Evolutionary conservation across 208 protist genomes (phyloP), one percentile per base, ranked within the genome.

Genomic region (Trypanosoma congolense): DNA sequence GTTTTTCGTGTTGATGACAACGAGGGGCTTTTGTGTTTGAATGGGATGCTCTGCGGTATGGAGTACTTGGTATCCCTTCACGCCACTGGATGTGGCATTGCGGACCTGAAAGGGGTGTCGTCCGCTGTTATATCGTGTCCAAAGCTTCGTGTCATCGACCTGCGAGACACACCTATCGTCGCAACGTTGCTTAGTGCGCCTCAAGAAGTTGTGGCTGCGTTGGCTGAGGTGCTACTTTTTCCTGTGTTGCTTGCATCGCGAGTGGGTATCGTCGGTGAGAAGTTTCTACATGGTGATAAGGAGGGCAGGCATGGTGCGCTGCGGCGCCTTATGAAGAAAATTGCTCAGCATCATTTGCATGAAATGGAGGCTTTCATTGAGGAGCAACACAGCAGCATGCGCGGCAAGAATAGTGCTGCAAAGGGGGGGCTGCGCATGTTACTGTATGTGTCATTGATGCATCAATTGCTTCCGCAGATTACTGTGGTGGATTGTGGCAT

Each of bases 1-100:
- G 19, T 56, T 25, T 22, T 92, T 14, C 59, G 80, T 41, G 33
- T 92, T 6, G 71, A 78, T 16, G 47, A 54, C 38, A 87, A 89
- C 47, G 26, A 54, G 4, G 62, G 68, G 1, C 35, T 92, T 1
- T 51, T 62, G 0, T 52, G 76, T 0, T 35, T 82, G 16, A 86
- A 84, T 61, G 57, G 73, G 36, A 55, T 92, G 26, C 56, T 87
- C 12, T 69, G 62, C 26, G 62, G 62, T 18, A 61, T 69, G 62
- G 46, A 59, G 16, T 12, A 36, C 2, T 14, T 69, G n/a, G 30
- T 19, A 5, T n/a, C 43, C n/a, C 50, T 84, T 33, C 53, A 48
- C 35, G 42, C 58, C 3, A 24, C 35, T 33, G 31, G 12, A 4
- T 26, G 49, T 58, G 51, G 48, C 35, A 53, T 58, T 14, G 28